Percentiles rank a stretch among this genome's conserved stretches.
Conservation (phyloP, 1,284 basidiomycete genomes). For the Austroboletus niveus region DNA sequence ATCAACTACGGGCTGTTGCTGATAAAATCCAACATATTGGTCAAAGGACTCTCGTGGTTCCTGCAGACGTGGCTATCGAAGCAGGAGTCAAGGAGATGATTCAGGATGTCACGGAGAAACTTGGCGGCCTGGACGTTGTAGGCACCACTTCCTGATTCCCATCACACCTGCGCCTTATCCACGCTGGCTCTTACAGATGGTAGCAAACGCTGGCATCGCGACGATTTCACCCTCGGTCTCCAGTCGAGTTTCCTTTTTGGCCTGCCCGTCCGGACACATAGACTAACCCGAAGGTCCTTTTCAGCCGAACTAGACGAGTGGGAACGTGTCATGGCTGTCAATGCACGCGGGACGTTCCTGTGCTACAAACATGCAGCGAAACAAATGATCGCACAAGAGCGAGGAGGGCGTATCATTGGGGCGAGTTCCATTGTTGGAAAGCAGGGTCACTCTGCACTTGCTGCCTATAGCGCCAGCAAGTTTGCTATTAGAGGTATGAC, state of each 20-base stretch:
- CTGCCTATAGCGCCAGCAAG: conserved; percentile 28
- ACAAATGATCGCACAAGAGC: conserved; percentile 37
- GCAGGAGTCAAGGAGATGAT: conserved; percentile 15
- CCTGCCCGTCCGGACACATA: not conserved
- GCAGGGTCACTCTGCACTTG: not conserved
- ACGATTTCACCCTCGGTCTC: not conserved
- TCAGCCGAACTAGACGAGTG: conserved; percentile 22
- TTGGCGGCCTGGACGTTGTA: conserved; percentile 18
- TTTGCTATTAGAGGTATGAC: conserved; percentile 33
- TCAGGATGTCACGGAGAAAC: not conserved
- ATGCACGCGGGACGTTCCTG: conserved; percentile 29
- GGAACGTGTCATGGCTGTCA: conserved; percentile 28
- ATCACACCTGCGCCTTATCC: not conserved
- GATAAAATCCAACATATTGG: conserved; percentile 15
- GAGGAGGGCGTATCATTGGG: conserved; percentile 40
- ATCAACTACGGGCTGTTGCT: conserved; percentile 8
- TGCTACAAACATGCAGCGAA: conserved; percentile 37
- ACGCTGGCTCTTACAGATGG: conserved; percentile 8
- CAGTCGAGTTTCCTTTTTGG: not conserved
- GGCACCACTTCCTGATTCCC: not conserved
- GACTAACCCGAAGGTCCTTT: not conserved
- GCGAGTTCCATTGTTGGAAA: conserved; percentile 29
- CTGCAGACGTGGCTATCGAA: conserved; percentile 13
- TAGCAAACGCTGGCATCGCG: conserved; percentile 15
- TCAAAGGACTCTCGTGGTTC: conserved; percentile 12